Conservation (phyloP, 2,329 filamentous ascomycete species). For the Monosporascus ibericus region DNA sequence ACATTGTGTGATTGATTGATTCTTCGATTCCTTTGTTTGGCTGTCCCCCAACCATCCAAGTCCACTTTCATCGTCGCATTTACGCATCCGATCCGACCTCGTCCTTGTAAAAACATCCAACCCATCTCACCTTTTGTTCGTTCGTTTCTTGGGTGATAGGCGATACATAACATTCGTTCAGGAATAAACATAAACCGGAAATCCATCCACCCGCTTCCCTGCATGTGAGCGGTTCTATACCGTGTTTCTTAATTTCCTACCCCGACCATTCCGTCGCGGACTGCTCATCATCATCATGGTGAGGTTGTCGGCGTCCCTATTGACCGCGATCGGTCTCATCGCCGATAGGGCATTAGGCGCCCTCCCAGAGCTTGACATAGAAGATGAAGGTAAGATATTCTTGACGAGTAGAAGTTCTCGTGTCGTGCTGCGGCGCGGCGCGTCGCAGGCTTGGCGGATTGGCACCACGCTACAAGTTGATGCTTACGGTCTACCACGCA, state of each 20-base stretch:
- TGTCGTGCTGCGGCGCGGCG: no score
- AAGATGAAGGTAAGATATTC: slow-evolving; percentile 6
- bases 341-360: slow-evolving; percentile 5
- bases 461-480: background rate
- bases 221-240: background rate
- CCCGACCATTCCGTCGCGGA: no score
- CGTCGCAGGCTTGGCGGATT: no score
- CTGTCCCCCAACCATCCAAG: no score
- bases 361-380: slow-evolving; percentile 9
- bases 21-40: no score
- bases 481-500: slow-evolving; percentile 13
- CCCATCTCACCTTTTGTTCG: background rate
- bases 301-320: slow-evolving; percentile 10
- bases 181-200: no score
- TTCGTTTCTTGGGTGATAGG: slow-evolving; percentile 1
- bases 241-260: background rate
- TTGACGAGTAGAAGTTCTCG: no score
- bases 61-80: no score
- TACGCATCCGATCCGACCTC: no score
- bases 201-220: background rate
- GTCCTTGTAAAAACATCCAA: no score
- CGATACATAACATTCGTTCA: slow-evolving; percentile 1
- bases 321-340: slow-evolving; percentile 8
- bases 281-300: slow-evolving; percentile 12
- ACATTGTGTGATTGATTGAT: no score